Base-by-base conservation (phyloP, 805 yeast species). In the Wickerhamiella allomyrinae region DNA sequence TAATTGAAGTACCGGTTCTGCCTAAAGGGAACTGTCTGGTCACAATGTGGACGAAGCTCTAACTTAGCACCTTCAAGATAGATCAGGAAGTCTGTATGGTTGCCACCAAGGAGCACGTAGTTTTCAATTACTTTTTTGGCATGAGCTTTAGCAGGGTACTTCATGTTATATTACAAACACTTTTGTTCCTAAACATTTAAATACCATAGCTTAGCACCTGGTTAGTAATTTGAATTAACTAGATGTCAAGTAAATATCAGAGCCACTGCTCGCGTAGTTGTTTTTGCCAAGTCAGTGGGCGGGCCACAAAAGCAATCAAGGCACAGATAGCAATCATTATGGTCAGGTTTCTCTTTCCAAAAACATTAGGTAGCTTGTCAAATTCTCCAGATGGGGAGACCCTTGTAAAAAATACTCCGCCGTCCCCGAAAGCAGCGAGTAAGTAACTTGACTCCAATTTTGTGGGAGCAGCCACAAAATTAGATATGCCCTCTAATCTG, bases 1-100 rank as follows among this genome's bases (percentile, higher is more conserved):
- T 89, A 91, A 59, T 70, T 85, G 60, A 91, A 91, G 63, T 89
- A 87, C 43, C 97, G 70, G 60, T 84, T 81, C 61, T 91, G 98
- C 64, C 95, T 76, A 50, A 87, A 70, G 6, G 81, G 80, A 45
- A 74, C 75, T 2, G 75, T 66, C 51, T 77, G 85, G 61, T 89
- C 98, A 55, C 85, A 74, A 60, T 84, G 82, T 33, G 81, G 78
- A 55, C 76, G 74, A 37, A 70, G 62, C 52, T 73, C 76, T 22
- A 51, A 39, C 39, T 48, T 49, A 14, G 60, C 44, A 7, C 59
- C 55, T 4, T 59, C 53, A n/a, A 59, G 41, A 24, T 51, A 69
- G 56, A 46, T 65, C 61, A 48, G 36, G 77, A 74, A 37, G 46
- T 43, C 34, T 51, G 57, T 34, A 46, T 53, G 17, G 37, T 43